Percentiles rank a stretch among this genome's conserved stretches.
Evolutionary conservation across 1,284 basidiomycete genomes (phyloP).

Genomic region (Peniophora sp.): DNA sequence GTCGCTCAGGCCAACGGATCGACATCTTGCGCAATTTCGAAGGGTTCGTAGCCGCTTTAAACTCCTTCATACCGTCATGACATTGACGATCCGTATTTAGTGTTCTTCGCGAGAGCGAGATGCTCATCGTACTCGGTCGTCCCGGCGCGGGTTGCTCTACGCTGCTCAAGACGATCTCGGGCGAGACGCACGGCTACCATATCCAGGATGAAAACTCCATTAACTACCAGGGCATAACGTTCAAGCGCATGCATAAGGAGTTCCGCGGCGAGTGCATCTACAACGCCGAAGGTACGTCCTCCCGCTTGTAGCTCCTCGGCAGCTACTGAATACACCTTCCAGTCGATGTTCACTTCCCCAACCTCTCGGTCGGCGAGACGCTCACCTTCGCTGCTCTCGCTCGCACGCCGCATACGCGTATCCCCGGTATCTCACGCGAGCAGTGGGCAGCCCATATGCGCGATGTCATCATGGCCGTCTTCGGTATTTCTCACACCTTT

Average conservation of each 20-base stretch:
- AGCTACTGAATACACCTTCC: background rate
- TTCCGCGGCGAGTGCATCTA: constrained; percentile 15
- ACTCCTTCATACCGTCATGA: background rate
- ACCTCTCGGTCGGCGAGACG: constrained; percentile 5
- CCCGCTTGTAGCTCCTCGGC: constrained; percentile 17
- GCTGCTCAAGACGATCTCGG: constrained; percentile 46
- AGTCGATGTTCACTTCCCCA: background rate
- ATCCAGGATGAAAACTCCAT: constrained; percentile 38
- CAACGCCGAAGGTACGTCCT: constrained; percentile 40
- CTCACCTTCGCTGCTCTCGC: background rate
- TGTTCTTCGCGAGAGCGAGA: constrained; percentile 32
- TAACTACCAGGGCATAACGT: constrained; percentile 43
- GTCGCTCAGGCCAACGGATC: constrained; percentile 24
- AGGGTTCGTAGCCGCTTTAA: constrained; percentile 6
- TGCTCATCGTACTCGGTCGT: constrained; percentile 48
- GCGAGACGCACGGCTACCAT: constrained; percentile 39
- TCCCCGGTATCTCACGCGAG: background rate
- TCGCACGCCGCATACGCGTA: background rate
- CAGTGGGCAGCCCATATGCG: background rate
- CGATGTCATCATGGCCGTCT: constrained; percentile 43
- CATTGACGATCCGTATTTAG: background rate
- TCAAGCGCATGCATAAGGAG: constrained; percentile 35
- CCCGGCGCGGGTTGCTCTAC: constrained; percentile 48
- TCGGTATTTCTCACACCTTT: constrained; percentile 43
- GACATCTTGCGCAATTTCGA: constrained; percentile 37